phyloP scores from a whole-genome alignment of 2,329 filamentous ascomycete species.

The Fusarium fracticaudum region DNA sequence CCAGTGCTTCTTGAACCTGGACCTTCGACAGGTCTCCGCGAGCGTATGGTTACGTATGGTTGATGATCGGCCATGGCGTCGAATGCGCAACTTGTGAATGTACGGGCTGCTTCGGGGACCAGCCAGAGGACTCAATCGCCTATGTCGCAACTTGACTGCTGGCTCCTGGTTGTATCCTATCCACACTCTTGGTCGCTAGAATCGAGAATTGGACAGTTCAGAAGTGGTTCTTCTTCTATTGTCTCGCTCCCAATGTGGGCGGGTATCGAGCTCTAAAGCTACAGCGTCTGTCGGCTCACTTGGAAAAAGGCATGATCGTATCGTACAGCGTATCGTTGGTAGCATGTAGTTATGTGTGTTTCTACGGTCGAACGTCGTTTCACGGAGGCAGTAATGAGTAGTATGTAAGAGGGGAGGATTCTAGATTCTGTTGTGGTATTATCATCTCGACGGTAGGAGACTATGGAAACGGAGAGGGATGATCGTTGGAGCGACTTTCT shows the following conservation, averaged over 20 bases:
- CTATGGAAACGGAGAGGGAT: conserved; percentile 14
- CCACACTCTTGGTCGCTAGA: conserved; percentile 1
- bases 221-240: background rate
- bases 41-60: conserved; percentile 64
- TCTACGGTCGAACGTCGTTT: conserved; percentile 6
- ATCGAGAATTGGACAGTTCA: background rate
- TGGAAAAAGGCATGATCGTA: conserved; percentile 24
- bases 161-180: conserved; percentile 5
- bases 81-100: conserved; percentile 1
- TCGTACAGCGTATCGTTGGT: conserved; percentile 3
- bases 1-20: conserved; percentile 59
- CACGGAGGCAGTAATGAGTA: conserved; percentile 15
- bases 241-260: background rate
- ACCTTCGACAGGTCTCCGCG: conserved; percentile 57
- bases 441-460: conserved; percentile 29
- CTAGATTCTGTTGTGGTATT: conserved; percentile 22
- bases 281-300: conserved; percentile 4
- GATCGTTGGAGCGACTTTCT: conserved; percentile 36
- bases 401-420: conserved; percentile 12
- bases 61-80: conserved; percentile 53
- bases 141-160: background rate
- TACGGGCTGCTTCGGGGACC: background rate
- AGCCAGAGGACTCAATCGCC: conserved; percentile 9
- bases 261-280: conserved; percentile 1
- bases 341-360: background rate